Conservation (phyloP, 768 basidiomycete species). For the Auricularia sp. region DNA sequence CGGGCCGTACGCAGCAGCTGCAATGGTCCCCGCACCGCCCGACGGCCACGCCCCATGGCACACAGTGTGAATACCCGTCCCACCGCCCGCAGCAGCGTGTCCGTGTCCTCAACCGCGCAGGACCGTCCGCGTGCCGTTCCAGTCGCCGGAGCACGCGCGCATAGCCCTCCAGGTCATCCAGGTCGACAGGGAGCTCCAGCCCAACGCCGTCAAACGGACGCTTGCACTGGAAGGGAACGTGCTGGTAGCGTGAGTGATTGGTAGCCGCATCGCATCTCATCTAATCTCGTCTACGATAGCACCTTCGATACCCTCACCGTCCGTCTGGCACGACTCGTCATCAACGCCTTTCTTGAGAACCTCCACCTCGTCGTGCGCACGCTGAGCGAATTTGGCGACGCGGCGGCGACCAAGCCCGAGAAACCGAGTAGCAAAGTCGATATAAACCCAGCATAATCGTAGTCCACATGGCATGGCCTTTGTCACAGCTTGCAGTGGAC, state of each 20-base stretch:
- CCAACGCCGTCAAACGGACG: conserved; percentile 66
- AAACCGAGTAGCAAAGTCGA: background rate
- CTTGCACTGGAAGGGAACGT: conserved; percentile 56
- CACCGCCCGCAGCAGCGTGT: background rate
- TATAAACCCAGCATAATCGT: too few relatives aligned
- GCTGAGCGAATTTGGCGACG: conserved; percentile 67
- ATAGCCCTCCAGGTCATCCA: conserved; percentile 79
- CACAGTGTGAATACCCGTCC: conserved; percentile 34
- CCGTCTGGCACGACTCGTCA: conserved; percentile 71
- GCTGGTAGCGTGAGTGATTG: conserved; percentile 59
- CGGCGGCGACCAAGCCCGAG: conserved; percentile 29
- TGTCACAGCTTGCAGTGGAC: too few relatives aligned
- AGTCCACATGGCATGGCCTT: too few relatives aligned
- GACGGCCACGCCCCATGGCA: conserved; percentile 33
- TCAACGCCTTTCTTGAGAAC: conserved; percentile 85
- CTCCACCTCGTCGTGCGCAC: conserved; percentile 79
- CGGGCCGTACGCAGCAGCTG: background rate
- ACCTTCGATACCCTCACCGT: conserved; percentile 71
- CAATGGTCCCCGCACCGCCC: conserved; percentile 16
- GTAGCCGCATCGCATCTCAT: background rate
- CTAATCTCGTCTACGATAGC: conserved; percentile 25
- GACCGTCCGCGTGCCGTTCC: conserved; percentile 70
- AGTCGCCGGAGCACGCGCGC: conserved; percentile 58
- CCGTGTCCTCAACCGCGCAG: conserved; percentile 24
- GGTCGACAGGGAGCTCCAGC: conserved; percentile 79